Evolutionary conservation across 805 yeast species (phyloP).

Genomic region (Starmerella stigmatis): DNA sequence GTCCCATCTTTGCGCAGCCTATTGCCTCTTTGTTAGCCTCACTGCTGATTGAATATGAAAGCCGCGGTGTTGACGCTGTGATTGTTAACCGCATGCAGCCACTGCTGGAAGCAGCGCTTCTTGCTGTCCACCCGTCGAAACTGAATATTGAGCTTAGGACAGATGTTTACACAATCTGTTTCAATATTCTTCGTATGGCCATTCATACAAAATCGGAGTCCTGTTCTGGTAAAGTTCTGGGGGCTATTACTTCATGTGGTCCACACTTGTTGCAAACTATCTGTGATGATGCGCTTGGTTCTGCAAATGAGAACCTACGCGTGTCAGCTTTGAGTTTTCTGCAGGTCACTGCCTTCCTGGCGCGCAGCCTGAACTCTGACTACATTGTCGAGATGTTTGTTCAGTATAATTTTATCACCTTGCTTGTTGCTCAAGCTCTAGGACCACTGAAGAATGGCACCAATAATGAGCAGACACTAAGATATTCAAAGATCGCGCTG

Average conservation of each 20-base stretch:
- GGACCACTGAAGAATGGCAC: not conserved
- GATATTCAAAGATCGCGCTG: constrained; percentile 44
- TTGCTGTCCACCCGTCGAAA: constrained; percentile 61
- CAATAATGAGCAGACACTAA: constrained; percentile 38
- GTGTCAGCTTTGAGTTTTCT: constrained; percentile 66
- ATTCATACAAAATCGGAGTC: constrained; percentile 23
- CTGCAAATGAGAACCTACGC: constrained; percentile 59
- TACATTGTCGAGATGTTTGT: constrained; percentile 52
- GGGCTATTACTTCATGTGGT: constrained; percentile 45
- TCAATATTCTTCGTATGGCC: constrained; percentile 49
- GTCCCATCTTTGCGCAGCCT: constrained; percentile 60
- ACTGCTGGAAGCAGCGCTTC: constrained; percentile 60
- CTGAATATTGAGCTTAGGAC: constrained; percentile 61
- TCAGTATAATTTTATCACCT: constrained; percentile 43
- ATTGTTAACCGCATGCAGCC: constrained; percentile 38
- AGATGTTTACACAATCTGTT: constrained; percentile 65
- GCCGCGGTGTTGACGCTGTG: constrained; percentile 28
- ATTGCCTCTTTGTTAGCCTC: constrained; percentile 66
- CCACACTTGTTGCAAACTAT: constrained; percentile 56
- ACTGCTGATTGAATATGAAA: constrained; percentile 51
- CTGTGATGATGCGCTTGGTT: constrained; percentile 67
- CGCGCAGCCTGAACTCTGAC: constrained; percentile 41
- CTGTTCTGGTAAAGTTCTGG: constrained; percentile 38
- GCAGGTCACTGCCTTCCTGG: constrained; percentile 52
- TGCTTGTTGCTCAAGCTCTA: not conserved